A percentile compares a stretch with the other conserved stretches of the same genome.
These are phyloP conservation scores for Geotrichum aggregatum DNA, from an alignment of 1,139 yeast species.

Conservation along the genomic window DNA sequence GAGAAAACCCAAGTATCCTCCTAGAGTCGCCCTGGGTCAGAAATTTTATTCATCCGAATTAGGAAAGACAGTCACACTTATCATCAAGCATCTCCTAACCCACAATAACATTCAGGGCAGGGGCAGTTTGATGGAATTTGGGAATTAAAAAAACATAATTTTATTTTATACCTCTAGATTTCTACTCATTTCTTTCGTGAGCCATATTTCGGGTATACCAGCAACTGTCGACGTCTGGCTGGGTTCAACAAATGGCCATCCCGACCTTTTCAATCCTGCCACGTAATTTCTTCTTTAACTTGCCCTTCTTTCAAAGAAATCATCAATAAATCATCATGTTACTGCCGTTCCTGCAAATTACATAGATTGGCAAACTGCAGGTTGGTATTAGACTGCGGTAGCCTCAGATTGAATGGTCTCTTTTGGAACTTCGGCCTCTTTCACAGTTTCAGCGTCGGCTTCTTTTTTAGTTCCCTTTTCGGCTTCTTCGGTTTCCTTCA, in stretches of 20 bases:
- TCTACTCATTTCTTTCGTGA: too few species aligned
- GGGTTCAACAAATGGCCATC: too few species aligned
- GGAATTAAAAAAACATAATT: too few species aligned
- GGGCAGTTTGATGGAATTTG: neutral
- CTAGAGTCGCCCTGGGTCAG: slow-evolving; percentile 1
- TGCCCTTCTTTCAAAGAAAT: neutral
- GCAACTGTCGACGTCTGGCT: too few species aligned
- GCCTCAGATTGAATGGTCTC: neutral
- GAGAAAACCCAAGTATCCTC: slow-evolving; percentile 2
- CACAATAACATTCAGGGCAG: neutral
- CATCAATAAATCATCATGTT: slow-evolving; percentile 5
- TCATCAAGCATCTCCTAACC: neutral
- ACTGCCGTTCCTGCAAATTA: slow-evolving; percentile 15
- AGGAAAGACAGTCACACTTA: slow-evolving; percentile 14
- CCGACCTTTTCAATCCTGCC: too few species aligned
- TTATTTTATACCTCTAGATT: too few species aligned
- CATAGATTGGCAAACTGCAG: neutral
- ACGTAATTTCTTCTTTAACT: neutral
- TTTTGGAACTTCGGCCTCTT: neutral
- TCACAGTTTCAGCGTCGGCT: neutral
- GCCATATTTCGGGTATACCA: too few species aligned
- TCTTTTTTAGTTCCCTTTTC: neutral
- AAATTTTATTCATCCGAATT: neutral
- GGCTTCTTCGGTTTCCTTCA: slow-evolving; percentile 10
- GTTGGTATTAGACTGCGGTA: neutral